Evolutionary conservation across 441 rosid genomes (phyloP), one percentile per base, ranked within the genome.

Genomic region (Geranium incanum): DNA sequence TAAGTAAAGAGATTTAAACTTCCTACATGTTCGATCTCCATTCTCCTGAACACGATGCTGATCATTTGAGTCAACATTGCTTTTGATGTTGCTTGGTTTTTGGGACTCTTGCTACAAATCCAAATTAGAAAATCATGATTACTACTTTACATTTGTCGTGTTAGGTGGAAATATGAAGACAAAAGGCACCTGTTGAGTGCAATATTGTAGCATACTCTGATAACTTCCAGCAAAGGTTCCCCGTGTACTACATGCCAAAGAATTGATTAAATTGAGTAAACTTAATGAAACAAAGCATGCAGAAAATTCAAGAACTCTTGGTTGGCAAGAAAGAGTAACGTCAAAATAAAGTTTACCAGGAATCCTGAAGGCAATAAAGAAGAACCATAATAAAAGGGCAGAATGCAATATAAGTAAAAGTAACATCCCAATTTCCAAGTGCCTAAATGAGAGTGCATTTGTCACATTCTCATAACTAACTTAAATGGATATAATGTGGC

Each of bases 1-100:
- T 41, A 64, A 43, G 70, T 6, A 19, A 67, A 74, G 55, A 45
- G n/a, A 72, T 59, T 59, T 8, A 70, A 73, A 76, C 69, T 68
- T 66, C 85, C 76, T 77, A 95, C 99, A 81, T 82, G 88, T 77
- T 90, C 95, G 69, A 87, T 82, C 81, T 95, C 99, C 99, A 95
- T 95, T 84, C 98, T 93, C 81, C 97, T 84, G 82, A 91, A 88
- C 65, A 90, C 85, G 19, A 95, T 93, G 89, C 90, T 88, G 78
- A 95, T 88, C 97, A 93, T 95, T 83, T 95, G 99, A 38, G 99
- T 91, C 86, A 95, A 79, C 98, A 95, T 95, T 76, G 99, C 99
- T 85, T 93, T 95, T 38, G 99, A 91, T 28, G 99, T 95, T 48
- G 96, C 97, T 86, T 95, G 99, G 81, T 95, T 93, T 81, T 91